Base-by-base conservation (phyloP, 345 rosid species). In the Anacardium occidentale region DNA sequence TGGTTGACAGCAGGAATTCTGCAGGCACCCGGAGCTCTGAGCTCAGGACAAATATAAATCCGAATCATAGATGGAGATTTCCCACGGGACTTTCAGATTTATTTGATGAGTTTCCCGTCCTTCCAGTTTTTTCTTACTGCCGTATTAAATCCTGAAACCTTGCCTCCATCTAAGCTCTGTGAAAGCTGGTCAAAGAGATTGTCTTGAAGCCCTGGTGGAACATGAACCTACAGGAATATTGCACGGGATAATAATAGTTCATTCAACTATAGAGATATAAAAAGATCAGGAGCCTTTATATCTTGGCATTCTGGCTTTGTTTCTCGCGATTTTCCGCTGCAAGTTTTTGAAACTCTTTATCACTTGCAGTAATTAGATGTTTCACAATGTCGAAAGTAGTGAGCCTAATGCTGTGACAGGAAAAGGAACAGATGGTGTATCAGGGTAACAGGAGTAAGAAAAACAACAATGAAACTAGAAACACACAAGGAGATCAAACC, bases 321-420 rank as follows among this genome's bases (percentile, higher is more conserved):
- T 85, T 85, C 81, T 82, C 69, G 9, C 83, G 85, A 76, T 93
- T 93, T 75, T 87, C 90, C 68, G 87, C 95, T 48, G 17, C 51
- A 42, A 93, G 88, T 83, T 77, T 85, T 81, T 90, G 88, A 50
- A 93, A 84, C 85, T 96, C 96, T 77, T 79, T 87, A 83, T 90
- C 96, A 62, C 98, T 80, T 1, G 90, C 73, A 20, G 85, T 78
- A 64, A 96, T 90, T 24, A 90, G 82, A 62, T 90, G 93, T 76
- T 96, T 96, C 45, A 89, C 88, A n/a, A 85, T 81, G 82, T 93
- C 99, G 52, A 84, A 96, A 29, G 96, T 79, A 24, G 98, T 88
- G 65, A 96, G 96, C 92, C 92, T 85, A 67, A 96, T 96, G 86
- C 99, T 96, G 98, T 87, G 82, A 52, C 21, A 37, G 65, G 58